Base-by-base conservation (phyloP, 441 rosid species). In the Gossypium aridum region DNA sequence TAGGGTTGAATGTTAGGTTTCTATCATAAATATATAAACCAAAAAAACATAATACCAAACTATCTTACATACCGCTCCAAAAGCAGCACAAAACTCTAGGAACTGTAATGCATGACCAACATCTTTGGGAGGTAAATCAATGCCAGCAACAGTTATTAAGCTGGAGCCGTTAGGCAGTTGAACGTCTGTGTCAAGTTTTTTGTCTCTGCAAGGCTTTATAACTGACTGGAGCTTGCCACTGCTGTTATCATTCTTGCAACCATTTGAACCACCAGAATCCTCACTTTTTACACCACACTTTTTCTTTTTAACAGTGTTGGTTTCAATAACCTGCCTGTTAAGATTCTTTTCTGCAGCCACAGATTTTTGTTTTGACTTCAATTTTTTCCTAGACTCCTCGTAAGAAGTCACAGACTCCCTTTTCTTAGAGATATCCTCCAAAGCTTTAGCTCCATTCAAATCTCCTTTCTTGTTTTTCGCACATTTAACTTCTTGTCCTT, bases 21-120 rank as follows among this genome's bases (percentile, higher is more conserved):
- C 43, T 34, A 7, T 34, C 2, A 34, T 34, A 6, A 34, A 7
- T 34, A 34, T 34, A 34, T 34, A 0, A 23, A 43, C 5, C 28
- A 25, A 23, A 61, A 9, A n/a, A 49, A 12, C 43, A 34, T 10
- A 13, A 7, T 1, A 53, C 14, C 22, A 14, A 55, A 63, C 37
- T 69, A 28, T n/a, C 62, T 59, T 28, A 55, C 72, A 45, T 82
- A 87, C 98, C 96, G 84, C 81, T 56, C 87, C 86, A 80, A 93
- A 93, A 75, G 93, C 85, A 56, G 89, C 79, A 84, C 95, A 89
- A 78, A 91, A 91, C 81, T 87, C 93, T 26, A 87, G 70, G 80
- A 90, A 85, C 78, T 90, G 95, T 70, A 86, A 84, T 23, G 88
- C 88, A 75, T 85, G 79, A 53, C 92, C 97, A 53, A 83, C 85